phyloP scores from a whole-genome alignment of 2,329 filamentous ascomycete genomes.

The Colletotrichum endophyticum region DNA sequence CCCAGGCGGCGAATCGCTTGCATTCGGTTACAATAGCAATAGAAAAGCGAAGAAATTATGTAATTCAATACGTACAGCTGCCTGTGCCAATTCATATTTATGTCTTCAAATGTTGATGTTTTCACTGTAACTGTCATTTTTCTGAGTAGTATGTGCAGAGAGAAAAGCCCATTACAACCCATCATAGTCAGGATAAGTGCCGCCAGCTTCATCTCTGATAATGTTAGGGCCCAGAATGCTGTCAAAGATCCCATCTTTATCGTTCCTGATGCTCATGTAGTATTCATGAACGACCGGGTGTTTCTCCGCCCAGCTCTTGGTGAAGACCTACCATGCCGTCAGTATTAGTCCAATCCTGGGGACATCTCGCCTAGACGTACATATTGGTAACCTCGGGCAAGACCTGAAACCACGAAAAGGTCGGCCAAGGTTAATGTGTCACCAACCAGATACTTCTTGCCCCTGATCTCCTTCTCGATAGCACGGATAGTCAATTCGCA shows the following conservation, averaged over 20 bases:
- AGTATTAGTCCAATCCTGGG: not conserved
- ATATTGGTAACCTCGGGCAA: not conserved
- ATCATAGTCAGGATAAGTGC: not conserved
- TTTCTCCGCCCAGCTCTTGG: not conserved
- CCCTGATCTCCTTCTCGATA: not conserved
- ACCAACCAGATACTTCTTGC: not conserved
- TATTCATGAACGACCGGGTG: not conserved
- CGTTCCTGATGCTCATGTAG: not conserved
- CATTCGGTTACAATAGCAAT: not conserved
- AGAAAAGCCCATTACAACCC: not conserved
- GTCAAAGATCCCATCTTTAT: not conserved
- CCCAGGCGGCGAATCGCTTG: fast-evolving
- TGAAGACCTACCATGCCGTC: not conserved
- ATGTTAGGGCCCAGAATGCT: not conserved
- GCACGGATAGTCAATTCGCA: not conserved
- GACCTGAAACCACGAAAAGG: not conserved
- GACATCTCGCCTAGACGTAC: not conserved
- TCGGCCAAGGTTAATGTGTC: not conserved
- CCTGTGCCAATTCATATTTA: fast-evolving
- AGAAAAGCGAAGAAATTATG: fast-evolving
- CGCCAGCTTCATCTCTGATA: not conserved
- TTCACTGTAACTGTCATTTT: fast-evolving
- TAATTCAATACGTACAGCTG: not conserved
- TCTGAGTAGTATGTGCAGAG: fast-evolving
- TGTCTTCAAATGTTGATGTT: fast-evolving